Evolutionary conservation across 371 early-diverging fungal genomes (phyloP), one percentile per base, ranked within the genome.

Genomic region (Mortierella sp.): DNA sequence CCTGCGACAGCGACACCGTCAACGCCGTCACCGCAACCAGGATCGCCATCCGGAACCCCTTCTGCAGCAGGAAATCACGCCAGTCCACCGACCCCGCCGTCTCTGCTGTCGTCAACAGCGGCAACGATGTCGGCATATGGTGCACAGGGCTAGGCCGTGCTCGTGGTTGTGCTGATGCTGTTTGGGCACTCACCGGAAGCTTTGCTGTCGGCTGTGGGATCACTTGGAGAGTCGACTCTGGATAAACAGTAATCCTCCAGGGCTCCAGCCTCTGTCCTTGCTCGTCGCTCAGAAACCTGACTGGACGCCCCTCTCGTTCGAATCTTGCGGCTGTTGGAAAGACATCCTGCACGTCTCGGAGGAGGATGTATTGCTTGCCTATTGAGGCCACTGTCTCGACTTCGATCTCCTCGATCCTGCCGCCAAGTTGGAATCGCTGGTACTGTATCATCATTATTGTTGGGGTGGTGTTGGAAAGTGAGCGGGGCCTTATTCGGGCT

Each of bases 301-400:
- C 79, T 16, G 82, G 72, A 53, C 76, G 64, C 2, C 79, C 82
- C 43, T 82, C 82, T 2, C 50, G 46, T 70, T 82, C 82, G 40
- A 82, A 79, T 44, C 82, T 75, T 43, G 69, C 48, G 6, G 82
- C 79, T 13, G 76, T 75, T 37, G 82, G 79, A 8, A 82, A 78
- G 37, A 82, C 82, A 54, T 82, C 82, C 37, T 82, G 82, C 0
- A 82, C 79, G 61, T 82, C 82, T 21, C 72, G 69, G 9, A 82
- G 73, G 3, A 78, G 76, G 31, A 82, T 53, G 51, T 69, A 76
- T 5, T 78, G 76, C 21, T 51, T 75, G 53, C 79, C 82, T 16
- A 67, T 75, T 0, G 51, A 14, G 0, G 69, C 37, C 34, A 75
- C 53, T 13, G 73, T 69, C 51, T 72, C 82, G 4, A 75, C 54